Evolutionary conservation across 2,329 filamentous ascomycete genomes (phyloP), one percentile per base, ranked within the genome.

Genomic region (Cladosporium sp.): DNA sequence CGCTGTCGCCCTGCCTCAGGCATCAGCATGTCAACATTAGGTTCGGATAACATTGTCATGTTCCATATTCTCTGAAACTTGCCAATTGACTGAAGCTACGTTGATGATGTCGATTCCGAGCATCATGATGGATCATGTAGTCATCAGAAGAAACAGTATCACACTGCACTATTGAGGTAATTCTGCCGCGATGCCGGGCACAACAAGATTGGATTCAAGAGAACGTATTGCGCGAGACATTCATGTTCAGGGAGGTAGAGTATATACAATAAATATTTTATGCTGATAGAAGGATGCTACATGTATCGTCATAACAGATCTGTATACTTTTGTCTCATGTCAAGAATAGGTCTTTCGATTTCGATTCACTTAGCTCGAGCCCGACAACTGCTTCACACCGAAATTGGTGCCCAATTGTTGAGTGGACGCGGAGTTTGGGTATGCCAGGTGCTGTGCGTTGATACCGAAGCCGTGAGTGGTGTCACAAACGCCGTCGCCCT

Each of bases 401-500:
- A 72, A 77, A 10, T 64, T 68, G 1, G 69, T 69, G 18, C 76
- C 76, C 63, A 78, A 49, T 1, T 69, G 70, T 71, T 78, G 76
- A 3, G 74, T 76, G 5, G 23, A 26, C 1, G 23, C 23, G 1
- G 23, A 26, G 5, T 10, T 62, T 0, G 71, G 65, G 52, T 78
- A 78, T 33, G 68, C 66, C 23, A 77, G 61, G 64, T 78, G 75
- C 68, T 71, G 69, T 12, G 66, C 62, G 18, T 75, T 77, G 53
- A 78, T 76, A 1, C 76, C 76, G 33, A 16, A 29, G 1, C 74
- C 76, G 57, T 77, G 66, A 3, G 70, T 73, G 31, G 76, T 76
- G 55, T 78, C 76, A 66, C 77, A 78, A 3, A 78, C 75, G 37
- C 75, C 75, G 66, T 78, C 77, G 12, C 75, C 76, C 74, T 77